A percentile compares a stretch with the other conserved stretches of the same genome.
These are phyloP conservation scores for Penstemon barbatus DNA, from an alignment of 257 asterid genomes.

Conservation along the genomic window DNA sequence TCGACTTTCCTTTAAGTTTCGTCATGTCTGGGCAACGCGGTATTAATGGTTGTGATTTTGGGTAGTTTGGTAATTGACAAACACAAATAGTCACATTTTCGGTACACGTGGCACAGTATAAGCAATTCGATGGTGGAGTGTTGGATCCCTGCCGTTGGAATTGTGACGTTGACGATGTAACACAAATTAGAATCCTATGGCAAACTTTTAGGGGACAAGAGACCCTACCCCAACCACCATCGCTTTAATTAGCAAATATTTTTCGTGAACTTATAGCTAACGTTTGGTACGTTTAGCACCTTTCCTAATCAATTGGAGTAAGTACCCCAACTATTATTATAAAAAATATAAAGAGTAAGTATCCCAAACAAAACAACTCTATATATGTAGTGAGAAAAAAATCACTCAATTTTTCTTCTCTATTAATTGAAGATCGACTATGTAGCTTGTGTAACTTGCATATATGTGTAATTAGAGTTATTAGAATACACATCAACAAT, in stretches of 20 bases:
- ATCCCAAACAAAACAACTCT: too few relatives aligned
- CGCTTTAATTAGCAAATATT: conserved; percentile 10
- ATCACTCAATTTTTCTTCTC: too few relatives aligned
- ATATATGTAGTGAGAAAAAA: too few relatives aligned
- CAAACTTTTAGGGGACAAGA: background rate
- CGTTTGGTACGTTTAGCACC: background rate
- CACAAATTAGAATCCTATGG: background rate
- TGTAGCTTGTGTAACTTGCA: too few relatives aligned
- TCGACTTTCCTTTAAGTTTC: conserved; percentile 40
- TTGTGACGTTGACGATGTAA: background rate
- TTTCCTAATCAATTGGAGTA: background rate
- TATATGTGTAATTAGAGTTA: too few relatives aligned
- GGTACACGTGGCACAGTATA: background rate
- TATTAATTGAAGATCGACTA: too few relatives aligned
- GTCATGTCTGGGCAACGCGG: conserved; percentile 40
- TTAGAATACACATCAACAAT: too few relatives aligned
- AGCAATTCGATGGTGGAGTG: background rate
- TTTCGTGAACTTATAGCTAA: background rate
- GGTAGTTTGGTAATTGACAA: conserved; percentile 24
- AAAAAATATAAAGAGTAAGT: background rate
- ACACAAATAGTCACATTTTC: background rate
- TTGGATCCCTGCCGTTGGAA: conserved; percentile 23
- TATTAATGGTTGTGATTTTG: conserved; percentile 24
- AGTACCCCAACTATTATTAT: background rate
- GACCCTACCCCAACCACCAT: conserved; percentile 33